These are phyloP conservation scores for Biscutella auriculata DNA, from an alignment of 441 rosid species.

Conservation along the genomic window DNA sequence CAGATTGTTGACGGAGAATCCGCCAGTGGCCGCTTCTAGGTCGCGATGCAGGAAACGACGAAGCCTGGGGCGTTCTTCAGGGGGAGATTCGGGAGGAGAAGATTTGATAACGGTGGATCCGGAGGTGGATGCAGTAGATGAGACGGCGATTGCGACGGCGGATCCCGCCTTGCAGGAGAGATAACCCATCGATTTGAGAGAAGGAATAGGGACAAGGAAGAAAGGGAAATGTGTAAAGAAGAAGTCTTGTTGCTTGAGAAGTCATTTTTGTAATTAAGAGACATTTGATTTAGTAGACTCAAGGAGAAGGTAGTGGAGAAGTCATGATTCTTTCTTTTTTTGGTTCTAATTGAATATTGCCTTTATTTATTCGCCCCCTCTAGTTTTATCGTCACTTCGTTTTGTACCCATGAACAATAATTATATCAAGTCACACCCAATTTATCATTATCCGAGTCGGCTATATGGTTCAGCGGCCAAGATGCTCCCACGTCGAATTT, in stretches of 20 bases:
- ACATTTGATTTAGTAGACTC: constrained; percentile 1
- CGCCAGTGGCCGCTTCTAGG: constrained; percentile 83
- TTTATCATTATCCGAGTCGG: no score
- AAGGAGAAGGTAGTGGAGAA: constrained; percentile 17
- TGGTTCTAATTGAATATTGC: neutral
- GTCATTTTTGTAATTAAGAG: constrained; percentile 17
- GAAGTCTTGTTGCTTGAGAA: constrained; percentile 16
- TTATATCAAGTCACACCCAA: no score
- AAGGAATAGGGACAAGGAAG: neutral
- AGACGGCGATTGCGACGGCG: constrained; percentile 43
- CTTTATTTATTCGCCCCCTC: neutral
- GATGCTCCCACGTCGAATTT: no score
- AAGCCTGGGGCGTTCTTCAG: constrained; percentile 56
- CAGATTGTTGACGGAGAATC: constrained; percentile 65
- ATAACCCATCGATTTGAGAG: constrained; percentile 32
- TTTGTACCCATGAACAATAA: neutral
- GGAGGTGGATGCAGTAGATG: constrained; percentile 38
- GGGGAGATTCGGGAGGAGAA: constrained; percentile 26
- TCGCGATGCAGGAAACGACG: constrained; percentile 72
- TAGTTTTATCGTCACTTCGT: neutral
- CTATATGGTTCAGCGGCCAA: no score
- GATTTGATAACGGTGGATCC: constrained; percentile 22
- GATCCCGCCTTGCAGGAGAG: constrained; percentile 82
- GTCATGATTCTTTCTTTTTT: constrained; percentile 10
- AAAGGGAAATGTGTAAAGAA: constrained; percentile 16